A percentile compares a stretch with the other conserved stretches of the same genome.
Conservation (phyloP, 441 rosid genomes). For the Erodium trifolium region DNA sequence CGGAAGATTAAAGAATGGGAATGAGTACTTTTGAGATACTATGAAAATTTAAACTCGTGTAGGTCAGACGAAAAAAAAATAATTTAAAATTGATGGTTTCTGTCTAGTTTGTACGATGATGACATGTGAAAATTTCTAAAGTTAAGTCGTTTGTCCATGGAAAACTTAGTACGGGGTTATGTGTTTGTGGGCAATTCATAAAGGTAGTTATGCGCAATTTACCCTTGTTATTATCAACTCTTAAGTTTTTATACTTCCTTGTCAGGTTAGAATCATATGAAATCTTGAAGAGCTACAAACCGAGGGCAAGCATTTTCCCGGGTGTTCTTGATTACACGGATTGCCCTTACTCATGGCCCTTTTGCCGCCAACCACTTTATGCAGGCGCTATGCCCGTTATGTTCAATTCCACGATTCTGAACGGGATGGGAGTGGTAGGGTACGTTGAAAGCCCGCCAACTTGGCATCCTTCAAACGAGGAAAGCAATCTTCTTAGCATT, state of each 20-base stretch:
- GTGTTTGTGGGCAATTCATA: too few relatives aligned
- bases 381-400: slow-evolving; percentile 96
- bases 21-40: too few relatives aligned
- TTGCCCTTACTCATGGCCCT: slow-evolving; percentile 99
- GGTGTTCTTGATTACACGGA: slow-evolving; percentile 71
- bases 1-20: too few relatives aligned
- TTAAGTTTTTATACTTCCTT: slow-evolving; percentile 17
- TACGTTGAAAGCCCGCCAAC: slow-evolving; percentile 69
- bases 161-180: too few relatives aligned
- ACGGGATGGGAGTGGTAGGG: slow-evolving; percentile 96
- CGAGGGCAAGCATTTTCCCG: slow-evolving; percentile 94
- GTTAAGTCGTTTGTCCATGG: too few relatives aligned
- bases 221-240: slow-evolving; percentile 22
- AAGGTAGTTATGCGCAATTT: too few relatives aligned
- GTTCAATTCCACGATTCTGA: slow-evolving; percentile 78
- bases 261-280: slow-evolving; percentile 97
- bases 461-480: slow-evolving; percentile 85
- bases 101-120: too few relatives aligned
- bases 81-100: too few relatives aligned
- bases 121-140: too few relatives aligned
- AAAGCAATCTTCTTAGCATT: slow-evolving; percentile 83
- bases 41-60: too few relatives aligned
- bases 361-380: slow-evolving; percentile 92
- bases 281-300: slow-evolving; percentile 77
- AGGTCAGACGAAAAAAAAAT: too few relatives aligned